Evolutionary conservation across 1,284 basidiomycete genomes (phyloP).

Genomic region (Ganoderma boninense): DNA sequence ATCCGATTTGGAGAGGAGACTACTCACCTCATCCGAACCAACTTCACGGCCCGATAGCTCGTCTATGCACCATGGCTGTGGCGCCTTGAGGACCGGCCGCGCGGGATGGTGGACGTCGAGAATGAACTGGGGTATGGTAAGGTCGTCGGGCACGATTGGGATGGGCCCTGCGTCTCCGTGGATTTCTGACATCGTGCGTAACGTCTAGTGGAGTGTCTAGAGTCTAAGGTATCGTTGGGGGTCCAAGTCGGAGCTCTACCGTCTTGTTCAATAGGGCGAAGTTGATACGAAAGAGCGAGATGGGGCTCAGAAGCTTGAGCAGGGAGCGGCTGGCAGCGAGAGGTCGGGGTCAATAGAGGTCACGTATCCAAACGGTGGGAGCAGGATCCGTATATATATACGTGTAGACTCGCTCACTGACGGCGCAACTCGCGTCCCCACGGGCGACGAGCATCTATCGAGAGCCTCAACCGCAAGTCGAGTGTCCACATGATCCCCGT

Average conservation of each 20-base stretch:
- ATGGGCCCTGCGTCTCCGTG: constrained; percentile 49
- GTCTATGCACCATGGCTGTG: constrained; percentile 64
- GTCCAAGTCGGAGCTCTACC: background rate
- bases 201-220: background rate
- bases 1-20: background rate
- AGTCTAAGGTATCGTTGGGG: background rate
- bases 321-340: background rate
- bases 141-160: constrained; percentile 67
- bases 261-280: background rate
- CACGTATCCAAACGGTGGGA: background rate
- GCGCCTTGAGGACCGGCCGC: constrained; percentile 48
- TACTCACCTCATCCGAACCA: constrained; percentile 59
- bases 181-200: constrained; percentile 47
- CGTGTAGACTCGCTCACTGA: background rate
- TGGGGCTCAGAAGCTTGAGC: background rate
- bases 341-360: background rate
- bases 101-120: constrained; percentile 60
- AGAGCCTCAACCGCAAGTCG: background rate
- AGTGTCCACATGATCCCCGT: background rate
- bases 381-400: background rate
- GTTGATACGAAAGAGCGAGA: background rate
- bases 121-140: constrained; percentile 78
- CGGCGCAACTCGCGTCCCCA: constrained; percentile 3
- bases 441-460: background rate
- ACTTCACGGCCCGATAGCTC: constrained; percentile 61